phyloP scores from a whole-genome alignment of 2,329 filamentous ascomycete genomes.

The Cladosporium colombiae region DNA sequence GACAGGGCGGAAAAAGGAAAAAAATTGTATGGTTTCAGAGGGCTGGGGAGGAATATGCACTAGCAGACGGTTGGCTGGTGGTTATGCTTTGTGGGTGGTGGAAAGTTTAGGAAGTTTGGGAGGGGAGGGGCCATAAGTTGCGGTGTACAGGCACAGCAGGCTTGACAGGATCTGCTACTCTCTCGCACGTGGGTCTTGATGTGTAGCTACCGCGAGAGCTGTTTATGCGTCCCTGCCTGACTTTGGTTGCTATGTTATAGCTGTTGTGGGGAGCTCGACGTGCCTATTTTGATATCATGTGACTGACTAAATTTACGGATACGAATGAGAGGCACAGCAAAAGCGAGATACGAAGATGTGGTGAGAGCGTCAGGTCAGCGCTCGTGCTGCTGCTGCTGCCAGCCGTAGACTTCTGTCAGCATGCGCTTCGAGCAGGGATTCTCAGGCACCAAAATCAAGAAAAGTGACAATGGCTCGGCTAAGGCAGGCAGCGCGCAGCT shows the following conservation, averaged over 20 bases:
- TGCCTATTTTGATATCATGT: not conserved
- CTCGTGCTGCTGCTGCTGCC: not conserved
- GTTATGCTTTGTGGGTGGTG: not conserved
- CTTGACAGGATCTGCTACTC: not conserved
- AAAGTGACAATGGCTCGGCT: constrained; percentile 12
- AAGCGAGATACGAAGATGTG: constrained; percentile 3
- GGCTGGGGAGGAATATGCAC: not conserved
- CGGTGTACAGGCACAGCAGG: too few relatives aligned
- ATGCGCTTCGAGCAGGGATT: constrained; percentile 9
- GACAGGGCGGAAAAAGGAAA: not conserved
- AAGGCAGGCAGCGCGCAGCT: constrained; percentile 14
- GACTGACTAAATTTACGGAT: not conserved
- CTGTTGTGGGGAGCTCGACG: not conserved
- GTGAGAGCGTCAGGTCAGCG: not conserved
- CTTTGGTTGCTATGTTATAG: not conserved
- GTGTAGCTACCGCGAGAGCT: not conserved
- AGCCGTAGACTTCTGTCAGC: constrained; percentile 14
- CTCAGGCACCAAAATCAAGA: constrained; percentile 19
- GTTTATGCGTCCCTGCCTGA: constrained; percentile 7
- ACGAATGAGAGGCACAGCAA: not conserved
- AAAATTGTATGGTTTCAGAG: constrained; percentile 18
- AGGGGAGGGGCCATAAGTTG: constrained; percentile 3
- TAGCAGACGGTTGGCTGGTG: constrained; percentile 2
- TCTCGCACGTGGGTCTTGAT: not conserved
- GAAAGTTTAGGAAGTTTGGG: not conserved